Evolutionary conservation across 169 alveolate species (phyloP), one percentile per base, ranked within the genome.

Genomic region (Cyclospora cayetanensis): DNA sequence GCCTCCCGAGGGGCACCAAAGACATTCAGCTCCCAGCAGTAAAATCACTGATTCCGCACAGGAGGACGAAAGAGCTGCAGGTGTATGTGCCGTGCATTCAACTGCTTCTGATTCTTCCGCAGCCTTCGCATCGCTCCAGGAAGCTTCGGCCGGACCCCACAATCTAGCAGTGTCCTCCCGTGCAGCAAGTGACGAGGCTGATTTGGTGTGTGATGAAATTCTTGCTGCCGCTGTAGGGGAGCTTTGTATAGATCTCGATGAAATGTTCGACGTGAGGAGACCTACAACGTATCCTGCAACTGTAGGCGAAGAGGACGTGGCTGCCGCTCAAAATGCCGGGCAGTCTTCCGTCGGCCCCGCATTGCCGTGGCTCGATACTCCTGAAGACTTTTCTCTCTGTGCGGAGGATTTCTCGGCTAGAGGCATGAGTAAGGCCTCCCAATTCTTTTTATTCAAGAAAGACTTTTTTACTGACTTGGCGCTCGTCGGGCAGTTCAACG

Each of bases 401-500:
- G n/a, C n/a, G n/a, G 35, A 60, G 5, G 27, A 60, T 31, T 15
- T 20, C 4, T n/a, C 34, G 12, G 5, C 27, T 9, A 46, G 60
- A 22, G 72, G 35, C n/a, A 31, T 15, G 31, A 31, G 11, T 9
- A 60, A 20, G n/a, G n/a, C 35, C 35, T 20, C 52, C 22, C 83
- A 82, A 25, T 27, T 34, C 46, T 50, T 83, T 15, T 55, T 66
- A 9, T 55, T 97, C 91, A 95, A 96, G 91, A 97, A 98, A 74
- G 93, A 93, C 35, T 96, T 97, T 15, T 99, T 98, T 90, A 87
- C 88, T 25, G 94, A 96, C 31, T 94, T 96, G 93, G 90, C 92
- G 55, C 91, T 96, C n/a, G 92, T 96, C 43, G 98, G 98, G 0
- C 98, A 99, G 94, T 99, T 99, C 93, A 99, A 99, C 90, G 96